phyloP scores from a whole-genome alignment of 805 yeast genomes.

The Candida fluviatilis region DNA sequence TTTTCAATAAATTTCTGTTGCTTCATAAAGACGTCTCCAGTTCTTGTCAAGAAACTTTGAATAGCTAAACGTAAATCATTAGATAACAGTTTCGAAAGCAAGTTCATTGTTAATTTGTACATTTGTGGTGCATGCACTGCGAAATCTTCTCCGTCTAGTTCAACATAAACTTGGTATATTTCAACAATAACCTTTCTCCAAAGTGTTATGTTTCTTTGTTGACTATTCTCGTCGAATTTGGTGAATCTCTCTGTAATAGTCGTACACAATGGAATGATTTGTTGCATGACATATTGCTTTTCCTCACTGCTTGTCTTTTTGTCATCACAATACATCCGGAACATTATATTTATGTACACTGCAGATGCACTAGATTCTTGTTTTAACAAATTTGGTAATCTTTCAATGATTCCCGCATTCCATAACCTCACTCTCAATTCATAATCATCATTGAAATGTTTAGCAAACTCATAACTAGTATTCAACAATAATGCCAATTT shows the following conservation, averaged over 20 bases:
- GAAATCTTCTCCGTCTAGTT: constrained; percentile 73
- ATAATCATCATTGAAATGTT: constrained; percentile 82
- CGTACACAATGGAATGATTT: constrained; percentile 62
- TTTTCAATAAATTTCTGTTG: constrained; percentile 5
- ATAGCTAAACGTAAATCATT: constrained; percentile 60
- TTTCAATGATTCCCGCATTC: constrained; percentile 89
- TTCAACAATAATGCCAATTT: constrained; percentile 57
- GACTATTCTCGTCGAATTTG: constrained; percentile 71
- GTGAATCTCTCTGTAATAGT: constrained; percentile 68
- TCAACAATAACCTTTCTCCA: constrained; percentile 94
- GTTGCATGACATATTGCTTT: constrained; percentile 48
- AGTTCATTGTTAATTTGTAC: constrained; percentile 54
- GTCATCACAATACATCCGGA: constrained; percentile 70
- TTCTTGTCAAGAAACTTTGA: constrained; percentile 52
- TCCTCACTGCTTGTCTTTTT: constrained; percentile 45
- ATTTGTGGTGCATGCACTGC: constrained; percentile 51
- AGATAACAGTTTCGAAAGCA: constrained; percentile 59
- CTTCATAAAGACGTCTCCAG: constrained; percentile 39
- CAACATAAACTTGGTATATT: constrained; percentile 76
- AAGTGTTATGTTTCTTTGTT: constrained; percentile 71
- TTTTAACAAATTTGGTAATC: constrained; percentile 83
- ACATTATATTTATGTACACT: constrained; percentile 75
- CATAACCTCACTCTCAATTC: constrained; percentile 83
- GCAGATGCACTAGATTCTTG: constrained; percentile 92
- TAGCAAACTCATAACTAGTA: constrained; percentile 75